Conservation (phyloP, 1,284 basidiomycete genomes). For the Neonothopanus nambi region DNA sequence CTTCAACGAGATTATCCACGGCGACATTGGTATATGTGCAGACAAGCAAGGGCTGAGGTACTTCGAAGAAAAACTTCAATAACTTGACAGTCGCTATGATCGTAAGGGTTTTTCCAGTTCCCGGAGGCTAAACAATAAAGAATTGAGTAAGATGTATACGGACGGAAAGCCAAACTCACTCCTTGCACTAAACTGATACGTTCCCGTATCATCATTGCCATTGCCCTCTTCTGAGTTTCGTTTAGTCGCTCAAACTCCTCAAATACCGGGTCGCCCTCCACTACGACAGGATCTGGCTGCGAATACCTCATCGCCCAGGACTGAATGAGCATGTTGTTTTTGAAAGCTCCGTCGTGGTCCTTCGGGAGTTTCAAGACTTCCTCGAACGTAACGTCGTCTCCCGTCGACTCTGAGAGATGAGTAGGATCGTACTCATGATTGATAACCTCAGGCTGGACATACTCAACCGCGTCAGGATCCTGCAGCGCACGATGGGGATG, state of each 20-base stretch:
- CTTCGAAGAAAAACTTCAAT: conserved; percentile 85
- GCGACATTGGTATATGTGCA: conserved; percentile 94
- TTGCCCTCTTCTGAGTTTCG: conserved; percentile 76
- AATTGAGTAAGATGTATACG: conserved; percentile 6
- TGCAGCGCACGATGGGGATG: conserved; percentile 16
- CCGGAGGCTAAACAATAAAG: conserved; percentile 67
- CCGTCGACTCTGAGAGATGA: conserved; percentile 22
- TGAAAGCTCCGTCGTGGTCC: conserved; percentile 52
- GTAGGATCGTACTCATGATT: conserved; percentile 14
- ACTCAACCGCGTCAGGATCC: conserved; percentile 28
- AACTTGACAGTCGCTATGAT: conserved; percentile 84
- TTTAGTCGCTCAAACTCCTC: conserved; percentile 53
- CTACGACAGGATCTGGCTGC: conserved; percentile 56
- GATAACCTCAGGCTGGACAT: conserved; percentile 12
- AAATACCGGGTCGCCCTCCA: conserved; percentile 83
- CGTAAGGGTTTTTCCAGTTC: conserved; percentile 95
- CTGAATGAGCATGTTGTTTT: conserved; percentile 67
- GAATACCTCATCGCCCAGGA: conserved; percentile 77
- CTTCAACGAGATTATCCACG: conserved; percentile 90
- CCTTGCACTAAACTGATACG: conserved; percentile 85
- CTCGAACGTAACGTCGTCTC: conserved; percentile 20
- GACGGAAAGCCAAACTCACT: conserved; percentile 43
- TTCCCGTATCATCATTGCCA: conserved; percentile 86
- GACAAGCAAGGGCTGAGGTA: conserved; percentile 83
- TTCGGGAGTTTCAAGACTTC: conserved; percentile 15